Base-by-base conservation (phyloP, 768 basidiomycete species). In the Tylopilus plumbeoviolaceoides region DNA sequence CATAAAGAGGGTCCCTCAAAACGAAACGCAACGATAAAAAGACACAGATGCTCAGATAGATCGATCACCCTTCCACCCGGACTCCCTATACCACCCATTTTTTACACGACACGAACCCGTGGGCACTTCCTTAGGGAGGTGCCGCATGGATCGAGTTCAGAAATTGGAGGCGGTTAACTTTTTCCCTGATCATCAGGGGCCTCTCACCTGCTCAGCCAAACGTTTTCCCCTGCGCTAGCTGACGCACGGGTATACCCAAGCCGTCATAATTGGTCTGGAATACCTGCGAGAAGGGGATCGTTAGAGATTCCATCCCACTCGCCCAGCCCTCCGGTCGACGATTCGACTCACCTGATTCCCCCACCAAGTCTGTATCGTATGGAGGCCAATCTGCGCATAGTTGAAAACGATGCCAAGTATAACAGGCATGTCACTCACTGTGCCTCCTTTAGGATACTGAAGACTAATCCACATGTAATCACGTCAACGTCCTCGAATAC, bases 281-380 rank as follows among this genome's bases (percentile, higher is more conserved):
- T 2, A 69, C 68, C 68, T 68, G 11, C 8, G 1, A 39, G 18
- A 36, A 36, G 35, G 35, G 35, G 17, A 17, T 3, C 17, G 35
- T 36, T 36, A 11, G 17, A 17, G 14, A 36, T 11, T 15, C 35
- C 14, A 6, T 11, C 11, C 9, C 31, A 33, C 11, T 12, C 31
- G 11, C 12, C 31, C 35, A 36, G 15, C 14, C 15, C 15, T 11
- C 17, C 35, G 1, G 33, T 6, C 14, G 14, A 30, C 7, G 4
- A 14, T 7, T 4, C 27, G 18, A 48, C 39, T 14, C 41, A 63
- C 67, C 20, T 25, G 55, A 47, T 69, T 69, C 7, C 67, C 67
- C 67, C 67, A 70, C 67, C 67, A 69, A 1, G 14, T 30, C 5
- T 59, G 63, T 40, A 69, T 35, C 5, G 45, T 54, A 9, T 42